Percentiles rank a stretch among this genome's conserved stretches.
Evolutionary conservation across 768 basidiomycete genomes (phyloP).

Genomic region (Amanita exitialis): DNA sequence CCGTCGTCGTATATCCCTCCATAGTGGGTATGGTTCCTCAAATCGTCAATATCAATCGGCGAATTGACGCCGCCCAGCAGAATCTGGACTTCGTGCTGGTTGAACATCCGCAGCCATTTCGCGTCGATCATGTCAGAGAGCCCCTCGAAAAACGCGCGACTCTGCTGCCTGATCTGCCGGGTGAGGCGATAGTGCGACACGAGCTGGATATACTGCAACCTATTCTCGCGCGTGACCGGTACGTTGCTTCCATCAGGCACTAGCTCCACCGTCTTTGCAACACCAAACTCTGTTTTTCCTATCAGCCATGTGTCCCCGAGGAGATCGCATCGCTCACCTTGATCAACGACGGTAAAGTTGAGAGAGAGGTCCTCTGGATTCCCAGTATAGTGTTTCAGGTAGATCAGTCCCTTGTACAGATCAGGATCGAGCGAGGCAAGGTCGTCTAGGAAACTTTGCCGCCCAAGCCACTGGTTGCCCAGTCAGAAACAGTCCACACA

Average conservation of each 20-base stretch:
- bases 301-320: not conserved
- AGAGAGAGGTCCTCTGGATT: constrained; percentile 82
- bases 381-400: constrained; percentile 85
- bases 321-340: constrained; percentile 42
- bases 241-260: constrained; percentile 75
- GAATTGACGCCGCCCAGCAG: constrained; percentile 84
- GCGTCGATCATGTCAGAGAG: constrained; percentile 87
- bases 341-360: constrained; percentile 80
- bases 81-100: constrained; percentile 91
- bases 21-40: constrained; percentile 68
- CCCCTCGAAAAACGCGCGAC: constrained; percentile 84
- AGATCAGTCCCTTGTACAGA: constrained; percentile 85
- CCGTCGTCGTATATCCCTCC: constrained; percentile 70
- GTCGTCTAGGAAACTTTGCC: constrained; percentile 89
- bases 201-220: constrained; percentile 82
- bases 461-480: constrained; percentile 69
- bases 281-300: constrained; percentile 60
- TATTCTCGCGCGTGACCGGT: constrained; percentile 81
- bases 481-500: not conserved
- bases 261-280: constrained; percentile 65
- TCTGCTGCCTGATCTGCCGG: constrained; percentile 80
- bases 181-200: constrained; percentile 85
- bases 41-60: constrained; percentile 76
- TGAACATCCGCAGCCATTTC: constrained; percentile 96
- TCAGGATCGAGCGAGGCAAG: constrained; percentile 87